These are phyloP conservation scores for Monosporozyma solicola DNA, from an alignment of 805 yeast genomes.

Conservation along the genomic window DNA sequence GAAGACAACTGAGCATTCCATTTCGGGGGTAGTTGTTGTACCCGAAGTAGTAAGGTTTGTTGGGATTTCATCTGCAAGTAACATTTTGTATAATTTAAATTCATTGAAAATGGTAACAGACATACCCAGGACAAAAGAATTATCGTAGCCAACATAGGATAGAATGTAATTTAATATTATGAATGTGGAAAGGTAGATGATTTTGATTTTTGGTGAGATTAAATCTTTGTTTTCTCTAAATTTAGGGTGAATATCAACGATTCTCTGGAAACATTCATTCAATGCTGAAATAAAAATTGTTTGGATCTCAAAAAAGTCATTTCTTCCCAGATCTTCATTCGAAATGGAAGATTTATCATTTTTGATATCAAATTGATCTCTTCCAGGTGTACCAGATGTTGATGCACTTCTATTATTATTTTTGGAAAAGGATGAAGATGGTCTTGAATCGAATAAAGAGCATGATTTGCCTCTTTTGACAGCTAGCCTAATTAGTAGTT, in stretches of 20 bases:
- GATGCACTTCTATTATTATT: background rate
- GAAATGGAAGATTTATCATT: background rate
- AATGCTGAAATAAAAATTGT: conserved; percentile 22
- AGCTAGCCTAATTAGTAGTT: conserved; percentile 23
- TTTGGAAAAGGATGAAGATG: background rate
- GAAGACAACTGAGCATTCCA: conserved; percentile 28
- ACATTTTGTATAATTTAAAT: conserved; percentile 39
- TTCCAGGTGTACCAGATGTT: conserved; percentile 1
- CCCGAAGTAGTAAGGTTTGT: conserved; percentile 17
- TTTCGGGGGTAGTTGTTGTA: conserved; percentile 8
- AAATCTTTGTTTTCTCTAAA: conserved; percentile 22
- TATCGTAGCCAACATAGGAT: conserved; percentile 50
- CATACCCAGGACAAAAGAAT: conserved; percentile 47
- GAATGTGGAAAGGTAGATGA: conserved; percentile 33
- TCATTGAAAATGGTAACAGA: conserved; percentile 51
- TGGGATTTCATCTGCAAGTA: conserved; percentile 12
- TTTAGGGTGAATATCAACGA: conserved; percentile 27
- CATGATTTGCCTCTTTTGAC: conserved; percentile 12
- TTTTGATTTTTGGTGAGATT: conserved; percentile 25
- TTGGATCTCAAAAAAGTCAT: conserved; percentile 18
- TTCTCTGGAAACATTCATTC: conserved; percentile 26
- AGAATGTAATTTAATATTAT: conserved; percentile 46
- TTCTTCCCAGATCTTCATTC: conserved; percentile 1
- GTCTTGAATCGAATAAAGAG: conserved; percentile 11
- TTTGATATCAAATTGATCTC: conserved; percentile 3